Base-by-base conservation (phyloP, 805 yeast species). In the Cephaloascus albidus region DNA sequence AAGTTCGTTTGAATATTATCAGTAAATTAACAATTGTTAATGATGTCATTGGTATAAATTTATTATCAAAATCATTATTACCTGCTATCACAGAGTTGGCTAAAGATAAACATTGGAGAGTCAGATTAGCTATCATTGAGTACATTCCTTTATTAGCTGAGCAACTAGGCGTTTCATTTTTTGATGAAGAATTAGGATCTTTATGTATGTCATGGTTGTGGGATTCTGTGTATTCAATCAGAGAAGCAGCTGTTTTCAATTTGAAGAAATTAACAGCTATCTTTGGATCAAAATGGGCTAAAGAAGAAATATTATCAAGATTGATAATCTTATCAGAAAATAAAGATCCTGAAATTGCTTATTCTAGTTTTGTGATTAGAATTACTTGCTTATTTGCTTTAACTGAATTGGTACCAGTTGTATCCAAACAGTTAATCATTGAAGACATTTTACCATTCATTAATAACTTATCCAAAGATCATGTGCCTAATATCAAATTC, bases 71-170 rank as follows among this genome's bases (percentile, higher is more conserved):
- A 52, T 82, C 88, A 32, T 69, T 93, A 45, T 70, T 93, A 48
- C 99, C 99, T 3, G 97, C 98, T 3, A 90, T 93, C 48, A 81
- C 95, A 10, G 96, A 90, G 49, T 72, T 93, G 48, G 97, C 98
- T 10, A 89, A 88, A 56, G 98, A 93, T 63, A 83, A 83, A 53
- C 90, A 89, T 55, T 93, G 99, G 99, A 79, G 99, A 55, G 97
- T 93, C 20, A 79, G 97, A 57, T 72, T 93, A 57, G 97, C 97
- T 10, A 93, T 93, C 45, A 93, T 93, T 54, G 95, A 93, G 58
- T 93, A 93, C 63, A 87, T 89, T 48, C 99, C 99, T 23, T 72
- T 90, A 46, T 70, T 93, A 48, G 97, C 97, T 5, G 84, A 85
- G 52, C 97, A 93, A 63, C 70, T 93, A 43, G 98, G 98, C 20